Conservation (phyloP, 2,329 filamentous ascomycete genomes). For the Tympanopsis confertula region DNA sequence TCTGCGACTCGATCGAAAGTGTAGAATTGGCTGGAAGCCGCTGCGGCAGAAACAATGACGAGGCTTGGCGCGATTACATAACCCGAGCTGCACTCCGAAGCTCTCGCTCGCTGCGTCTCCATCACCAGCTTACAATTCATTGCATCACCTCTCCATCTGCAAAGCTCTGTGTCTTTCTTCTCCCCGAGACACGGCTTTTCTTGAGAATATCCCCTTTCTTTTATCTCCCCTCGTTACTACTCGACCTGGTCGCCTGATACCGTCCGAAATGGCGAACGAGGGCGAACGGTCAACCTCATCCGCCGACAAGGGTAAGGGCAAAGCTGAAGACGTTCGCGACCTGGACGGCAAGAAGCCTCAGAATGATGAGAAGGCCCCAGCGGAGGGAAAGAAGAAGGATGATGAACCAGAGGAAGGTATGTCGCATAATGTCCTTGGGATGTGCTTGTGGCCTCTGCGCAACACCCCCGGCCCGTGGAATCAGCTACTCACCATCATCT, state of each 20-base stretch:
- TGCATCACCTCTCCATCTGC: no score
- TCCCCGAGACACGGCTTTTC: no score
- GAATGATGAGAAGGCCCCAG: conserved; percentile 39
- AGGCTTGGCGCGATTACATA: no score
- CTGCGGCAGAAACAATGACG: no score
- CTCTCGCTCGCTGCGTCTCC: no score
- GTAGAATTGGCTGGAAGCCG: no score
- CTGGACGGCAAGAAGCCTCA: conserved; percentile 21
- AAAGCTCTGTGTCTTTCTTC: no score
- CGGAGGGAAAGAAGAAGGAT: conserved; percentile 45
- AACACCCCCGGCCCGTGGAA: conserved; percentile 16
- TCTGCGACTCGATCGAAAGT: no score
- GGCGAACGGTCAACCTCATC: conserved; percentile 67
- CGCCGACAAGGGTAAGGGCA: conserved; percentile 92
- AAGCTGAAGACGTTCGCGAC: conserved; percentile 63
- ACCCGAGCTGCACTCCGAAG: no score
- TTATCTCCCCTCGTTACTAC: neutral
- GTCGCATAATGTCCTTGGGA: neutral
- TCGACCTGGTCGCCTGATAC: conserved; percentile 5
- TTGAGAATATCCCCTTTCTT: no score
- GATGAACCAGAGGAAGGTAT: conserved; percentile 13
- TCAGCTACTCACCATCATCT: conserved; percentile 21
- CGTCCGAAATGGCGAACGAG: conserved; percentile 75
- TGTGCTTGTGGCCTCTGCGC: no score
- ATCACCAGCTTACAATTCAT: no score